Evolutionary conservation across 768 basidiomycete species (phyloP).

Genomic region (Mycena filopes): DNA sequence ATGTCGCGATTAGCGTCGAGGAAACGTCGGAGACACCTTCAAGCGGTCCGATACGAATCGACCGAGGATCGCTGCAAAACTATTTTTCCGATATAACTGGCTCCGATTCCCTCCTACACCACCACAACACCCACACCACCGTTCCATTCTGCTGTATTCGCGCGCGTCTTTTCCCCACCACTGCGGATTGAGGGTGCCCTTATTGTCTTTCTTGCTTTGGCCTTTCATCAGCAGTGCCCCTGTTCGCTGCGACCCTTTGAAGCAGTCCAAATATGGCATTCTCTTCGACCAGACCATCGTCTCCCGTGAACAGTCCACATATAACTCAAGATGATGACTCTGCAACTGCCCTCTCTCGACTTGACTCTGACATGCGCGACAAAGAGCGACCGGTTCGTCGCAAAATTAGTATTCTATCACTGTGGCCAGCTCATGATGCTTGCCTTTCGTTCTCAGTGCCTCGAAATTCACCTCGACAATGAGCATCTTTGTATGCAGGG

Average conservation of each 20-base stretch:
- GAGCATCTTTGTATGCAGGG: conserved; percentile 80
- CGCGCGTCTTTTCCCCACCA: background rate
- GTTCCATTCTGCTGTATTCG: conserved; percentile 27
- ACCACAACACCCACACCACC: background rate
- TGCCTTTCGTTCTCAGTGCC: conserved; percentile 32
- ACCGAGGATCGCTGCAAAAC: background rate
- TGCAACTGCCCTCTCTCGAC: conserved; percentile 15
- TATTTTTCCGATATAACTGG: background rate
- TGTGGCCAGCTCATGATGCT: background rate
- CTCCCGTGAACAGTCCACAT: conserved; percentile 22
- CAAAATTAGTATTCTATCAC: background rate
- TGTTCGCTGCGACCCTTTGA: conserved; percentile 4
- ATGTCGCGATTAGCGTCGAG: background rate
- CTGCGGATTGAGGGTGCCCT: background rate
- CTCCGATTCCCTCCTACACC: conserved; percentile 5
- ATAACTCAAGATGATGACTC: conserved; percentile 29
- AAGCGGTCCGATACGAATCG: conserved; percentile 1
- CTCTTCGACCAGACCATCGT: conserved; percentile 30
- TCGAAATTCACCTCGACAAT: conserved; percentile 83
- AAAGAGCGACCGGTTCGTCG: conserved; percentile 31
- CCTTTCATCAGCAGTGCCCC: conserved; percentile 4
- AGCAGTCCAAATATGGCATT: conserved; percentile 25
- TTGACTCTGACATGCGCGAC: conserved; percentile 26
- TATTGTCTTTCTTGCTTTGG: conserved; percentile 15
- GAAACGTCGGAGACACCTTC: background rate